Evolutionary conservation across 1,284 basidiomycete species (phyloP).

Genomic region (Tilletia indica): DNA sequence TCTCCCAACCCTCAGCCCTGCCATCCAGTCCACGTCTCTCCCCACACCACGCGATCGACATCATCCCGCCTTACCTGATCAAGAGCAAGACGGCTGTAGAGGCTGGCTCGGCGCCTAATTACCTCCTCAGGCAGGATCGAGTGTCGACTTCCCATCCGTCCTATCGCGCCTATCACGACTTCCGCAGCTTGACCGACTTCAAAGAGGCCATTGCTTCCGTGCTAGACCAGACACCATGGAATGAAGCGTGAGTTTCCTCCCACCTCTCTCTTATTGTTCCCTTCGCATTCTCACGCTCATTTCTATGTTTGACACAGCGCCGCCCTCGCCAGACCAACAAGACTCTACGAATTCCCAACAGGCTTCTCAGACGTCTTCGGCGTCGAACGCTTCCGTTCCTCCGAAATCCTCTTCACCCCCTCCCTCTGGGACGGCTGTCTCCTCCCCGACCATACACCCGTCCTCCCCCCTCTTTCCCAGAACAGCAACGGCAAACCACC

Average conservation of each 20-base stretch:
- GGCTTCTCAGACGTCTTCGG: conserved; percentile 86
- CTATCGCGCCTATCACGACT: conserved; percentile 80
- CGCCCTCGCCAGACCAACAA: conserved; percentile 58
- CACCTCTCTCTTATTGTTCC: conserved; percentile 9
- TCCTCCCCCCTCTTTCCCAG: neutral
- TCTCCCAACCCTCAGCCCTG: conserved; percentile 14
- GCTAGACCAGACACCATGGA: conserved; percentile 75
- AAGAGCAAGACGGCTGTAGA: conserved; percentile 69
- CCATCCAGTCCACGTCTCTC: neutral
- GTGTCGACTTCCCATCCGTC: conserved; percentile 64
- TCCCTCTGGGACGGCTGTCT: conserved; percentile 62
- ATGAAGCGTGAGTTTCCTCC: conserved; percentile 67
- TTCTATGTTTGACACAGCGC: conserved; percentile 18
- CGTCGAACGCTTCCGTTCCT: conserved; percentile 74
- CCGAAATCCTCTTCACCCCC: conserved; percentile 87
- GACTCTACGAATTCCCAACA: conserved; percentile 87
- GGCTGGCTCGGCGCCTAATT: conserved; percentile 66
- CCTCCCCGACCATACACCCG: conserved; percentile 2
- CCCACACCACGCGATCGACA: conserved; percentile 28
- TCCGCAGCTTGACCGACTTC: conserved; percentile 86
- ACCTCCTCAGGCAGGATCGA: conserved; percentile 47
- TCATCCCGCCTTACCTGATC: conserved; percentile 83
- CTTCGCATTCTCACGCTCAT: conserved; percentile 6
- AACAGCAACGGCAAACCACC: neutral
- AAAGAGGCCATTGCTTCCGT: conserved; percentile 83